Base-by-base conservation (phyloP, 768 basidiomycete species). In the Tylopilus intermedius region DNA sequence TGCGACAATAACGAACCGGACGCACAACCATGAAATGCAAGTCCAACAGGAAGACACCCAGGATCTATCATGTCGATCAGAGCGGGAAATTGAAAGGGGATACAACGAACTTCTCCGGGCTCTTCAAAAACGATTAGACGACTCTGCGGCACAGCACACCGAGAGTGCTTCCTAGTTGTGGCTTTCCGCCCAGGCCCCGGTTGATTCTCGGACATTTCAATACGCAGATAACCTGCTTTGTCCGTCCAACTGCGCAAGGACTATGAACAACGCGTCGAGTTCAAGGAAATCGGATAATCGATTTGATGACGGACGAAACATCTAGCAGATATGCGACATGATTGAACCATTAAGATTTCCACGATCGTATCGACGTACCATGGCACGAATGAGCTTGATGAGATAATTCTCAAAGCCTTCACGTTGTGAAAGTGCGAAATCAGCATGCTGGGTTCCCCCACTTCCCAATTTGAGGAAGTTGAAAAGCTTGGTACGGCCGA, bases 21-120 rank as follows among this genome's bases (percentile, higher is more conserved):
- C 90, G 82, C 63, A 93, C 84, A 49, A 98, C 92, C 47, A 77
- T 76, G 65, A 99, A 98, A 63, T 93, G 87, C 0, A 80, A 71
- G 66, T 98, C 95, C 47, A 98, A 73, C 38, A 97, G 76, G 71
- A 99, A 95, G 11, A 97, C 94, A 54, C 98, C 95, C 82, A 88
- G 92, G 37, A 96, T 72, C 89, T 94, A 62, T 24, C 32, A 53
- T 24, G 45, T 32, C 37, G 24, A 41, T 56, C 30, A 52, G 48
- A 40, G 26, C 29, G 29, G 2, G 24, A 27, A 2, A 47, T 4
- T 18, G 10, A 47, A 49, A 47, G 41, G 14, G 40, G 37, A 49
- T 15, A 38, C 18, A 13, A 64, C 76, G 47, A 61, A 91, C 90
- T 72, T 90, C 86, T 54, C 90, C 93, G 13, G 89, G 87, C 61